Conservation (phyloP, 1,139 yeast genomes). For the Diutina rugosa region DNA sequence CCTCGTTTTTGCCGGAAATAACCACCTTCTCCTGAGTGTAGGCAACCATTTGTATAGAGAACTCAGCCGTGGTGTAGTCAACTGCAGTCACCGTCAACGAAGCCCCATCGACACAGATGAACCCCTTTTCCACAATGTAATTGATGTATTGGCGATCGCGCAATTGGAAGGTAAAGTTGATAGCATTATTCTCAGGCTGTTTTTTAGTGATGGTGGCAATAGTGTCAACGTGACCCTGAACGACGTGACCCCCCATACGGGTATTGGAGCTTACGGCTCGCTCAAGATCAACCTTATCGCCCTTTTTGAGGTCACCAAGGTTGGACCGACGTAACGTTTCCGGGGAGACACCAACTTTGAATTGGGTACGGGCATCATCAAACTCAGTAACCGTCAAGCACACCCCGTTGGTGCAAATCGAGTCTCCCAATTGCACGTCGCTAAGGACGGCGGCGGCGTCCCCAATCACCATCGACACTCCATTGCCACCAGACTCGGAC, state of each 20-base stretch:
- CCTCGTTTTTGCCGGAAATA: constrained; percentile 49
- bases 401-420: constrained; percentile 80
- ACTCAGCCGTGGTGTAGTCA: constrained; percentile 40
- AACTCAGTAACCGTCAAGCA: constrained; percentile 93
- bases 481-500: constrained; percentile 59
- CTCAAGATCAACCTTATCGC: constrained; percentile 70
- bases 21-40: constrained; percentile 81
- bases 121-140: constrained; percentile 89
- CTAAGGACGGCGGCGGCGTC: constrained; percentile 51
- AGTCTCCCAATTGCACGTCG: constrained; percentile 88
- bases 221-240: constrained; percentile 95
- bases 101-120: constrained; percentile 84
- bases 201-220: constrained; percentile 51
- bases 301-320: constrained; percentile 44
- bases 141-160: constrained; percentile 51
- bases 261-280: constrained; percentile 77
- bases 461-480: constrained; percentile 56
- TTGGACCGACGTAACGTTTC: constrained; percentile 81
- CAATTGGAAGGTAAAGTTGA: constrained; percentile 62
- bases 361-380: constrained; percentile 29
- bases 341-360: constrained; percentile 88
- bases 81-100: constrained; percentile 84
- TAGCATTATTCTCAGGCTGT: constrained; percentile 63
- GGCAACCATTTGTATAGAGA: constrained; percentile 82
- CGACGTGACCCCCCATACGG: constrained; percentile 92